A percentile compares a stretch with the other conserved stretches of the same genome.
These are phyloP conservation scores for Irpex rosettiformis DNA, from an alignment of 1,284 basidiomycete genomes.

Conservation along the genomic window DNA sequence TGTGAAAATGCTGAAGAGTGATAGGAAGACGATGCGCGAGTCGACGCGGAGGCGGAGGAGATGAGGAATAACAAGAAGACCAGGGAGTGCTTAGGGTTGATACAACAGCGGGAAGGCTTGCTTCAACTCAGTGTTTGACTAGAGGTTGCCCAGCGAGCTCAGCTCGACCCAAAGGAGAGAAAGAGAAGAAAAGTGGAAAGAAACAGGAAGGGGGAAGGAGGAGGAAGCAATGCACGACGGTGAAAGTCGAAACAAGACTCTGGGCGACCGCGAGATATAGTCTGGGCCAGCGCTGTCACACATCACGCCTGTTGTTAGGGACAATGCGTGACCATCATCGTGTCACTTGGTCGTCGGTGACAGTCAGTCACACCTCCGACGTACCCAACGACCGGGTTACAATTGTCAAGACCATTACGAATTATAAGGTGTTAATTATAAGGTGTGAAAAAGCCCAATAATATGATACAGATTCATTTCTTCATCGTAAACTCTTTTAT, in stretches of 20 bases:
- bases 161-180: constrained; percentile 40
- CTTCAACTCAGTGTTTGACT: constrained; percentile 19
- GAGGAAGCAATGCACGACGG: constrained; percentile 23
- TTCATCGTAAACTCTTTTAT: neutral
- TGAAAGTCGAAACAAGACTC: constrained; percentile 13
- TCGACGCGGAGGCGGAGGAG: constrained; percentile 7
- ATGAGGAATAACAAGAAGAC: constrained; percentile 18
- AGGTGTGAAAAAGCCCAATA: neutral
- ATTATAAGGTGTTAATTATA: neutral
- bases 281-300: constrained; percentile 3
- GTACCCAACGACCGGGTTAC: neutral
- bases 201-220: constrained; percentile 22
- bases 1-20: constrained; percentile 8
- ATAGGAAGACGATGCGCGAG: constrained; percentile 18
- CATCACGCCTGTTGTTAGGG: constrained; percentile 11
- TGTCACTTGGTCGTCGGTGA: neutral
- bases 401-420: constrained; percentile 1
- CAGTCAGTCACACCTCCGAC: neutral
- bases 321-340: constrained; percentile 1
- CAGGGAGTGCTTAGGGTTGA: constrained; percentile 15
- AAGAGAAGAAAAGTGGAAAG: constrained; percentile 16
- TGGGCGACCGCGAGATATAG: constrained; percentile 3
- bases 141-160: constrained; percentile 43
- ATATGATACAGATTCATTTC: neutral
- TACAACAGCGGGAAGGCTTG: constrained; percentile 26